Percentiles rank a stretch among this genome's conserved stretches.
phyloP scores from a whole-genome alignment of 208 protist species.

The Trypanosomatidae sp. region DNA sequence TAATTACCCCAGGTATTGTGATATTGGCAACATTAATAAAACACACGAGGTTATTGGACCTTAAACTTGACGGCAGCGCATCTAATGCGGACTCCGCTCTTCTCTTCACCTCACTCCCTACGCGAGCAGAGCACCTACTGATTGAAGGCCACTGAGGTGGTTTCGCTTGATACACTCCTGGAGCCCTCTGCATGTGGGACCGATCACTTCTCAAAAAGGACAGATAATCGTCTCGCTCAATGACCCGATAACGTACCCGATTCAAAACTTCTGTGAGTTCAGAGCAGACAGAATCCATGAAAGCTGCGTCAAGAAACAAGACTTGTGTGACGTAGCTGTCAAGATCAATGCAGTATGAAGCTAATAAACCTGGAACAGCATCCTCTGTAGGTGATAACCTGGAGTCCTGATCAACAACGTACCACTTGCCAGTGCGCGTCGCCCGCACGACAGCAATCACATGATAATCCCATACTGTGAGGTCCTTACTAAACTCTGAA shows the following conservation, averaged over 20 bases:
- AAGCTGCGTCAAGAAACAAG: conserved; percentile 12
- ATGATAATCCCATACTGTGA: conserved; percentile 42
- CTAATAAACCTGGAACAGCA: conserved; percentile 5
- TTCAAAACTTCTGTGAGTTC: conserved; percentile 12
- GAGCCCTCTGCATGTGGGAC: conserved; percentile 30
- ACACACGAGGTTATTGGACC: conserved; percentile 35
- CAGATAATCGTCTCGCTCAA: conserved; percentile 26
- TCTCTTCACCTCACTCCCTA: neutral
- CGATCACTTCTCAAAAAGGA: conserved; percentile 38
- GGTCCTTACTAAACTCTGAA: conserved; percentile 9
- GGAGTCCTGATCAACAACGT: conserved; percentile 40
- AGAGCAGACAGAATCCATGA: neutral
- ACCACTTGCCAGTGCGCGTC: conserved; percentile 8
- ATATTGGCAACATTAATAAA: conserved; percentile 43
- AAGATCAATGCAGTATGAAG: conserved; percentile 28
- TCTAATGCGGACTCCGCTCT: conserved; percentile 5
- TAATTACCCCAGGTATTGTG: conserved; percentile 25
- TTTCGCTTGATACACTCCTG: conserved; percentile 14
- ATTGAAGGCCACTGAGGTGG: conserved; percentile 28
- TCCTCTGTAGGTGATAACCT: conserved; percentile 9
- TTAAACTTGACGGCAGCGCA: neutral
- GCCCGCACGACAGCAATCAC: conserved; percentile 29
- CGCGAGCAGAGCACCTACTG: conserved; percentile 2
- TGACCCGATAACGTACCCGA: conserved; percentile 28
- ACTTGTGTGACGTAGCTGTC: conserved; percentile 15